Evolutionary conservation across 1,139 yeast genomes (phyloP).

Genomic region (Pneumocystis canis): DNA sequence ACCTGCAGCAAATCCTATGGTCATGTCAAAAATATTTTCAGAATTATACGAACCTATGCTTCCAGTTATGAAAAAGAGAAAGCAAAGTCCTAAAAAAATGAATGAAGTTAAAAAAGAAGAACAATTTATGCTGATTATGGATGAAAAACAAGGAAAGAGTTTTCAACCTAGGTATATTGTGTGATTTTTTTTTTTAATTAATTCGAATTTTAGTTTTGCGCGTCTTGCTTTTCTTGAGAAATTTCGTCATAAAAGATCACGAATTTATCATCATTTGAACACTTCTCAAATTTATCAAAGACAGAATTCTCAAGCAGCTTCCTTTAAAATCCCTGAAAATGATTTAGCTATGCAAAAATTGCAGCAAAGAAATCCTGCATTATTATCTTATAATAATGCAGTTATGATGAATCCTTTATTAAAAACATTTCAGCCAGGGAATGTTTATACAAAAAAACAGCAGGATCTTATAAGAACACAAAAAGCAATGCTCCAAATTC

Average conservation of each 20-base stretch:
- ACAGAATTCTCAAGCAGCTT: not conserved
- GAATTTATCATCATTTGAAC: not conserved
- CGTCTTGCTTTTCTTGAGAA: constrained; percentile 13
- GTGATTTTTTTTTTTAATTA: not conserved
- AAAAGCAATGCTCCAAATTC: not conserved
- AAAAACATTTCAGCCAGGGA: not conserved
- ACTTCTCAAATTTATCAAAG: not conserved
- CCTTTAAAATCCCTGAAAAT: not conserved
- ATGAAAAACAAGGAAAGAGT: constrained; percentile 10
- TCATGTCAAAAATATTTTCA: constrained; percentile 5
- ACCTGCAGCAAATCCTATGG: constrained; percentile 10
- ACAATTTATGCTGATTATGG: constrained; percentile 11
- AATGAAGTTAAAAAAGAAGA: constrained; percentile 12
- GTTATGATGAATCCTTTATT: not conserved
- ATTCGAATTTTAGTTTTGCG: constrained; percentile 4
- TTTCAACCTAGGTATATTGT: constrained; percentile 8
- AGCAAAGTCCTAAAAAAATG: constrained; percentile 6
- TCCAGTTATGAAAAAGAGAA: constrained; percentile 7
- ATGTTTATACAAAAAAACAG: not conserved
- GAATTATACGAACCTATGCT: constrained; percentile 8
- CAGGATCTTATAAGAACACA: not conserved
- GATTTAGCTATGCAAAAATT: not conserved
- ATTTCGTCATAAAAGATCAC: constrained; percentile 4
- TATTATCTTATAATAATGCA: not conserved
- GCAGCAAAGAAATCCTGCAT: not conserved